Evolutionary conservation across 2,329 filamentous ascomycete species (phyloP).

Genomic region (Dendrostoma leiphaemia): DNA sequence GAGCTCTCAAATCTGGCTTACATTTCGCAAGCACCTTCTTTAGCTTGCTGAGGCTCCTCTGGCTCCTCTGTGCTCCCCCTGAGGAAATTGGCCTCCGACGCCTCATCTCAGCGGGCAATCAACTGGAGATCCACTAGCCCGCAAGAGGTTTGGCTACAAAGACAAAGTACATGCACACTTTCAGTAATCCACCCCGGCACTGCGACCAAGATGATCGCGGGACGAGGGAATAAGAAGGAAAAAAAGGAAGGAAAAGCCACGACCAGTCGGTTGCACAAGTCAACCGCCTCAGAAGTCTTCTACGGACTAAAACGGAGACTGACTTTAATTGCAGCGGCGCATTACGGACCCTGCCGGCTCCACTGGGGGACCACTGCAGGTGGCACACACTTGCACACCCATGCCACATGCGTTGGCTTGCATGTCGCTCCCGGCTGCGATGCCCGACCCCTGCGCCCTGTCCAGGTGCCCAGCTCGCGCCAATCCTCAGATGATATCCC

Average conservation of each 20-base stretch:
- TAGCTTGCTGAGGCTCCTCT: too few species aligned
- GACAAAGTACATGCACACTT: too few species aligned
- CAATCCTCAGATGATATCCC: not conserved
- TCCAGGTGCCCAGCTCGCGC: conserved; percentile 7
- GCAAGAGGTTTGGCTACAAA: conserved; percentile 13
- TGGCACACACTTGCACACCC: too few species aligned
- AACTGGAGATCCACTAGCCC: conserved; percentile 11
- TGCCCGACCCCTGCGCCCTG: conserved; percentile 3
- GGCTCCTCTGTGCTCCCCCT: not conserved
- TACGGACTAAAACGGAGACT: conserved; percentile 17
- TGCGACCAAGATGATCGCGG: not conserved
- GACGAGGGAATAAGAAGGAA: not conserved
- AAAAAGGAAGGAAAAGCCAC: not conserved
- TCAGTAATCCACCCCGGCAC: not conserved
- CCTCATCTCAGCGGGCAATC: conserved; percentile 17
- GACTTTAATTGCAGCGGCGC: conserved; percentile 19
- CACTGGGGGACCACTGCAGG: conserved; percentile 13
- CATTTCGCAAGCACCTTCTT: not conserved
- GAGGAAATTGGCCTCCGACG: conserved; percentile 15
- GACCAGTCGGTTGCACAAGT: too few species aligned
- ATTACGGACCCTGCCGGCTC: conserved; percentile 18
- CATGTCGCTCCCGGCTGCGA: conserved; percentile 10
- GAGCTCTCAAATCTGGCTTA: not conserved
- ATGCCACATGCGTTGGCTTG: conserved; percentile 12
- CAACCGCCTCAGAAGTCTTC: too few species aligned